Evolutionary conservation across 2,329 filamentous ascomycete species (phyloP).

Genomic region (Hypoxylon sp.): DNA sequence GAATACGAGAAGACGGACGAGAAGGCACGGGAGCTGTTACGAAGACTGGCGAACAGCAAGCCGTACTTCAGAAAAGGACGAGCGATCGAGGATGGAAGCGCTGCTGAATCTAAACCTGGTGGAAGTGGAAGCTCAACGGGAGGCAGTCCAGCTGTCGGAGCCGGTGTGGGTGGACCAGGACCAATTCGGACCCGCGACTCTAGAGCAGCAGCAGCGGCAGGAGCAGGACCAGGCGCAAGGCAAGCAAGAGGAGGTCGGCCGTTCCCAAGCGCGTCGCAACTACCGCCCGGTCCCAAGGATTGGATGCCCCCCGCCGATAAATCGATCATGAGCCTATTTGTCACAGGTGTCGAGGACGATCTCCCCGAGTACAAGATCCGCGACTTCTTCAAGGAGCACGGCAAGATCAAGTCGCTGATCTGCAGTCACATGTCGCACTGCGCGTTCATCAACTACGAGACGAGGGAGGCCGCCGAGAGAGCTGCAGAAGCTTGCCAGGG

Average conservation of each 20-base stretch:
- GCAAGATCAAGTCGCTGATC: slow-evolving; percentile 90
- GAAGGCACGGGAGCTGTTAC: slow-evolving; percentile 89
- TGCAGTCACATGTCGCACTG: slow-evolving; percentile 98
- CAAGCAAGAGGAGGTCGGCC: slow-evolving; percentile 65
- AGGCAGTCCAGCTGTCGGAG: slow-evolving; percentile 63
- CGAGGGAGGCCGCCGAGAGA: slow-evolving; percentile 84
- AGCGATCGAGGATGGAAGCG: slow-evolving; percentile 71
- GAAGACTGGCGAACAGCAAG: slow-evolving; percentile 88
- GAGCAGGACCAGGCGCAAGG: slow-evolving; percentile 60
- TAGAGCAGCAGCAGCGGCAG: slow-evolving; percentile 62
- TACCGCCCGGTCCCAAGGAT: slow-evolving; percentile 86
- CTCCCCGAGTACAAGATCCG: slow-evolving; percentile 92
- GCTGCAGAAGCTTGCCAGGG: slow-evolving; percentile 89
- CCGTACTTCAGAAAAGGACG: slow-evolving; percentile 94
- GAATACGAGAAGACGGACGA: slow-evolving; percentile 98
- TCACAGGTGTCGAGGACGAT: slow-evolving; percentile 96
- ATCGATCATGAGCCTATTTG: slow-evolving; percentile 92
- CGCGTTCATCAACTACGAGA: slow-evolving; percentile 95
- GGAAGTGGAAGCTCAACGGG: slow-evolving; percentile 42
- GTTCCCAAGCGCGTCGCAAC: slow-evolving; percentile 77
- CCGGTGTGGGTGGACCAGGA: slow-evolving; percentile 73
- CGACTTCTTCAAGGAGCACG: slow-evolving; percentile 88
- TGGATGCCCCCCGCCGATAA: slow-evolving; percentile 85
- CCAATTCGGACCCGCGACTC: slow-evolving; percentile 82
- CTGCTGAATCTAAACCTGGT: slow-evolving; percentile 57